Evolutionary conservation across 1,284 basidiomycete species (phyloP), one percentile per base, ranked within the genome.

Genomic region (Apiotrichum porosum): DNA sequence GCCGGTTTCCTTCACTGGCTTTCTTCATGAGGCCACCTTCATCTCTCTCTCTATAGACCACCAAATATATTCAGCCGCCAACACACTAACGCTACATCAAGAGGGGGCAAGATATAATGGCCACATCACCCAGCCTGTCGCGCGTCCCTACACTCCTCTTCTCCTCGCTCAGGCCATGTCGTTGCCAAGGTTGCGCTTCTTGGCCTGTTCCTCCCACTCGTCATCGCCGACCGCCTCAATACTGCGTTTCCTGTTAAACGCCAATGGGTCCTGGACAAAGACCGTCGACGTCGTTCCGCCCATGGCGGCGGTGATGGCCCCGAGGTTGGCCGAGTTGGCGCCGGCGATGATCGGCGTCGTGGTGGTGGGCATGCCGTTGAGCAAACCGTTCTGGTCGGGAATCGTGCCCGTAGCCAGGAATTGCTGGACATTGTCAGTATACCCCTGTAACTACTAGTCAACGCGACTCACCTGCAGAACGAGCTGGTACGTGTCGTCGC

Each of bases 401-500:
- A 64, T 56, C 14, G 54, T 43, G 14, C 65, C 62, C 0, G 62
- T 62, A 9, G 49, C 34, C 17, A 66, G 46, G 51, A 60, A 64
- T 57, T 62, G 57, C 58, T 63, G 46, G 3, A n/a, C n/a, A 30
- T 9, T 31, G 6, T 41, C 26, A 35, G 33, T 9, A 6, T 17
- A 17, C 4, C 13, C 2, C 9, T 6, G n/a, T 1, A 24, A 5
- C 19, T 32, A n/a, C 24, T 9, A 6, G 9, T 21, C 18, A 18
- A 6, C 0, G n/a, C n/a, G 18, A 61, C 65, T 52, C 40, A 65
- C 66, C 53, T 61, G 59, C 10, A 69, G 51, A 2, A 71, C 63
- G n/a, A 69, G 37, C 42, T 63, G 62, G 52, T 69, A 71, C 33
- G 62, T 64, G 10, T 69, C 69, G 51, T 73, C 71, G 34, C 62